Evolutionary conservation across 2,329 filamentous ascomycete genomes (phyloP), one percentile per base, ranked within the genome.

Genomic region (Cladosporium sp.): DNA sequence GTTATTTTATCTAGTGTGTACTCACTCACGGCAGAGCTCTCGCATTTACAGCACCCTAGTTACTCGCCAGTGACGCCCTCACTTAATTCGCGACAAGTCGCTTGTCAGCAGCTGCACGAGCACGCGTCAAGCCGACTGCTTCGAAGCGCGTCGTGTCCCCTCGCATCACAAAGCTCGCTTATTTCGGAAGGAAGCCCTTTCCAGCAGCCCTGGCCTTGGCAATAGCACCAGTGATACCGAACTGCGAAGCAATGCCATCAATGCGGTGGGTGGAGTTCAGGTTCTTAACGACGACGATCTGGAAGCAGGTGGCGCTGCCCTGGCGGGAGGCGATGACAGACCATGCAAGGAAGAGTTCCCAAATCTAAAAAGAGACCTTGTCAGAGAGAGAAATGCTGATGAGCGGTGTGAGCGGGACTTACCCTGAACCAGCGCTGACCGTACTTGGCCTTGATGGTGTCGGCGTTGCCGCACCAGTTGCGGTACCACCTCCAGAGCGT

Each of bases 401-500:
- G 22, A 28, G 22, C 7, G 22, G 7, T 16, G 9, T n/a, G 14
- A 6, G 28, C 11, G 8, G 2, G 16, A 19, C 49, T 45, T 45
- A 52, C 49, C 22, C 92, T 85, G 82, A 88, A 98, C 93, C 93
- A 98, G 68, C 88, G 81, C 68, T 86, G 84, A 66, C 93, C 93
- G 69, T 97, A 97, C 80, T 96, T 97, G 68, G 87, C 89, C 72
- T 87, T 82, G 57, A 96, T 87, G 77, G 95, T 95, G 54, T 95
- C 89, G 62, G 81, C 79, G 80, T 97, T 97, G 73, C 79, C 89
- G 71, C 96, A 81, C 93, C 93, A 97, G 81, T 97, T 97, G 61
- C 93, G 82, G 79, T 97, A 97, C 93, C 93, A 97, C 68, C 88
- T 83, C 93, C 93, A 97, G 58, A 98, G 77, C 28, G 93, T 97